phyloP scores from a whole-genome alignment of 176 grass and related monocot species.

The Pontederia crassipes region DNA sequence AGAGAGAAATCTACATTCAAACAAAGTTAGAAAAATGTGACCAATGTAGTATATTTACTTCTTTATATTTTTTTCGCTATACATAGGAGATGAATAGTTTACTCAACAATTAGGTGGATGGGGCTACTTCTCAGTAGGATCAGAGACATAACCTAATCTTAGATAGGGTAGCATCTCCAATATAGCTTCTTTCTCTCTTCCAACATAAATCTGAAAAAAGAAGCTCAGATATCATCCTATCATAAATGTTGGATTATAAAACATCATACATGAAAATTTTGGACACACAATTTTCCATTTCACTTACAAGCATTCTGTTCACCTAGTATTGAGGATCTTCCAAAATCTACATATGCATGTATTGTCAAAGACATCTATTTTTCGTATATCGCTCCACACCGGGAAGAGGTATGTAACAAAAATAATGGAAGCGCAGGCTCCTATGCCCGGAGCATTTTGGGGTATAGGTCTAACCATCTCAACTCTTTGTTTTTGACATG shows the following conservation, averaged over 20 bases:
- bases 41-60: too few species aligned
- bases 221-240: constrained; percentile 6
- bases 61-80: too few species aligned
- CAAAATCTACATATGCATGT: constrained; percentile 81
- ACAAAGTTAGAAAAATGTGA: too few species aligned
- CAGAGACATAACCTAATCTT: constrained; percentile 83
- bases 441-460: not conserved
- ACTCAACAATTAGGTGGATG: constrained; percentile 27
- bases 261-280: constrained; percentile 73
- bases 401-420: constrained; percentile 1
- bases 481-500: not conserved
- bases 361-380: constrained; percentile 9
- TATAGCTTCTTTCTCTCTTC: constrained; percentile 87
- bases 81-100: too few species aligned
- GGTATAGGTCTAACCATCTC: not conserved
- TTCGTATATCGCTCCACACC: not conserved
- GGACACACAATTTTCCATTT: constrained; percentile 87
- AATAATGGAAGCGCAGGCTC: not conserved
- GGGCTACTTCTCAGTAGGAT: constrained; percentile 84
- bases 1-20: too few species aligned
- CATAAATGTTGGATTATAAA: not conserved
- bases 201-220: constrained; percentile 52
- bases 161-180: constrained; percentile 82
- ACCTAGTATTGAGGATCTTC: constrained; percentile 98
- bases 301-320: constrained; percentile 95